phyloP scores from a whole-genome alignment of 345 rosid genomes.

The Nephelium lappaceum region DNA sequence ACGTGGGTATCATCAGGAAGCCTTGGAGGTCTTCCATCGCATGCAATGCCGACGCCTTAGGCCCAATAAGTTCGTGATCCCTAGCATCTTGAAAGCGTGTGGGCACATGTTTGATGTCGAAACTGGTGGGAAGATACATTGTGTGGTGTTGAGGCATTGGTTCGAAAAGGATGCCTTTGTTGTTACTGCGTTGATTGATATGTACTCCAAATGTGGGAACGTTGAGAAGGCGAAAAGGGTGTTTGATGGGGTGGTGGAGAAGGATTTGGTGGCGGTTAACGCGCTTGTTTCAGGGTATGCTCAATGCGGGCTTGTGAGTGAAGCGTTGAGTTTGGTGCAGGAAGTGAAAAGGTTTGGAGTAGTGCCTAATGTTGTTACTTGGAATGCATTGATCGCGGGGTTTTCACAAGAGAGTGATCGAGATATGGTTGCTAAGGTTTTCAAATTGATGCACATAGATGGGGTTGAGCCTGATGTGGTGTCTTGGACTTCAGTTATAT shows the following conservation, averaged over 20 bases:
- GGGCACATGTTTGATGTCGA: conserved; percentile 51
- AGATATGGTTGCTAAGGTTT: conserved; percentile 43
- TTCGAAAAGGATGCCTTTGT: conserved; percentile 62
- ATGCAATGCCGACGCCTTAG: conserved; percentile 54
- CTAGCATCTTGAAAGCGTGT: conserved; percentile 75
- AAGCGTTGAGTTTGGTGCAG: conserved; percentile 58
- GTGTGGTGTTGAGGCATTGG: conserved; percentile 45
- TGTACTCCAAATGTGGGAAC: conserved; percentile 70
- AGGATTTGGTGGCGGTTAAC: conserved; percentile 68
- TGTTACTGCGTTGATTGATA: conserved; percentile 66
- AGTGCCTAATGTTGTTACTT: conserved; percentile 64
- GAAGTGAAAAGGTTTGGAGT: conserved; percentile 40
- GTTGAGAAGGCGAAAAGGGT: conserved; percentile 48
- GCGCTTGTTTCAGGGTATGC: conserved; percentile 76
- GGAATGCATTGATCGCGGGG: conserved; percentile 69
- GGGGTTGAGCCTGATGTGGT: conserved; percentile 73
- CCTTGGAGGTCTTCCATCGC: conserved; percentile 44
- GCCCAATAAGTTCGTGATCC: conserved; percentile 59
- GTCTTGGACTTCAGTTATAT: conserved; percentile 80
- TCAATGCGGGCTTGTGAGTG: conserved; percentile 43
- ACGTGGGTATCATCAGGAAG: conserved; percentile 55
- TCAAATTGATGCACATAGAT: conserved; percentile 48
- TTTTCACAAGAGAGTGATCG: conserved; percentile 62
- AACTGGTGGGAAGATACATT: conserved; percentile 61
- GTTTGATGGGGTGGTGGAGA: conserved; percentile 51